phyloP scores from a whole-genome alignment of 75 land plant species.

The Picea glauca region DNA sequence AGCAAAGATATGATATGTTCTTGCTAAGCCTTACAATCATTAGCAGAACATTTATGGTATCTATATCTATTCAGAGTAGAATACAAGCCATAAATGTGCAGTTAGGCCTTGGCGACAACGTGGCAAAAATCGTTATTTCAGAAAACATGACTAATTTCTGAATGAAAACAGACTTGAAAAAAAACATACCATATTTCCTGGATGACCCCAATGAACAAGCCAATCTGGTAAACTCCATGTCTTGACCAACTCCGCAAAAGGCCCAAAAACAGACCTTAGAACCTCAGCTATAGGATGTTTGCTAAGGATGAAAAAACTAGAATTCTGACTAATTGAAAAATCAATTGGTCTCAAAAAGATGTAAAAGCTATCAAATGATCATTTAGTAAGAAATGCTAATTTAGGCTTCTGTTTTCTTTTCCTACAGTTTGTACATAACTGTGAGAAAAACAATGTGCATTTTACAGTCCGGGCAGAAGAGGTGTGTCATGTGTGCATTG shows the following conservation, averaged over 20 bases:
- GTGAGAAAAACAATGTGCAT: no score
- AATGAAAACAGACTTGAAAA: background rate
- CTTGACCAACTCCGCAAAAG: constrained; percentile 72
- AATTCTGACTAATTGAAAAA: background rate
- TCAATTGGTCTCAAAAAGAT: background rate
- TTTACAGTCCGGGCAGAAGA: no score
- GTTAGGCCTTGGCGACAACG: background rate
- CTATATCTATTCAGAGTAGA: background rate
- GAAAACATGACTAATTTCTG: background rate
- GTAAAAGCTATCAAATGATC: background rate
- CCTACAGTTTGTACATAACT: background rate
- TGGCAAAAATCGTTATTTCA: background rate
- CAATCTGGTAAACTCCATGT: constrained; percentile 73
- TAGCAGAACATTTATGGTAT: no score
- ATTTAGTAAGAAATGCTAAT: background rate
- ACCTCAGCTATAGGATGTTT: constrained; percentile 37
- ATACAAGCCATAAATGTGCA: background rate
- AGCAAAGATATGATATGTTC: no score
- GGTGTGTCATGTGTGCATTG: no score
- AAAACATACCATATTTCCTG: constrained; percentile 76
- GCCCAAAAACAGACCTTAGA: constrained; percentile 51
- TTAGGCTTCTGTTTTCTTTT: background rate
- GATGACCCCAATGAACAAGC: constrained; percentile 97
- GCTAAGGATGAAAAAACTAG: background rate
- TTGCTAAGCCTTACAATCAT: no score